Conservation (phyloP, 2,329 filamentous ascomycete genomes). For the Exophiala lecanii-corni region DNA sequence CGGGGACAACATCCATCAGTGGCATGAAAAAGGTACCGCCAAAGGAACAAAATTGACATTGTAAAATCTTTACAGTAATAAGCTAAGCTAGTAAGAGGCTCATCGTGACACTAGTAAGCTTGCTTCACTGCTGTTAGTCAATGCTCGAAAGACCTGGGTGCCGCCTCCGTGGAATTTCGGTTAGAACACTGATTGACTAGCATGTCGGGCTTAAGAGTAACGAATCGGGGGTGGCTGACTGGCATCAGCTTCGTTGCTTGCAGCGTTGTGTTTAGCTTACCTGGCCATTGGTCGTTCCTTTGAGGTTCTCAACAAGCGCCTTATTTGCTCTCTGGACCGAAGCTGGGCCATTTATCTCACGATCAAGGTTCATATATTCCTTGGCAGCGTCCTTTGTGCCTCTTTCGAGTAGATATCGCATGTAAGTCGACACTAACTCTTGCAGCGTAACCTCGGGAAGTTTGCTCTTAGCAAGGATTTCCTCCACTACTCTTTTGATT, state of each 20-base stretch:
- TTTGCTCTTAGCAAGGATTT: constrained; percentile 70
- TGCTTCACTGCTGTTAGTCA: too few relatives aligned
- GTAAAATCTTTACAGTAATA: too few relatives aligned
- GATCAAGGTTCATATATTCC: constrained; percentile 76
- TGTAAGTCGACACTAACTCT: constrained; percentile 72
- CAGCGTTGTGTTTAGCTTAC: constrained; percentile 4
- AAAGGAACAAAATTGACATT: too few relatives aligned
- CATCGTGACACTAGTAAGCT: too few relatives aligned
- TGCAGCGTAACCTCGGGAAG: constrained; percentile 65
- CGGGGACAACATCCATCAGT: too few relatives aligned
- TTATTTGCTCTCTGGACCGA: constrained; percentile 34
- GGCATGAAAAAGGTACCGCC: too few relatives aligned
- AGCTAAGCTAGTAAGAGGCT: too few relatives aligned
- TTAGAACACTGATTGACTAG: too few relatives aligned
- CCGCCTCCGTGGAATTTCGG: too few relatives aligned
- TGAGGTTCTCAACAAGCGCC: constrained; percentile 8
- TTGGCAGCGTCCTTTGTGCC: constrained; percentile 80
- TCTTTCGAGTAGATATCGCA: constrained; percentile 76
- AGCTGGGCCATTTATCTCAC: constrained; percentile 70
- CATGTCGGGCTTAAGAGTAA: constrained; percentile 1
- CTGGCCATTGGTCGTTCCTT: constrained; percentile 20
- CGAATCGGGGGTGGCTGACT: constrained; percentile 2
- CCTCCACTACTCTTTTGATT: constrained; percentile 70
- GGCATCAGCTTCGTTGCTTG: neutral
- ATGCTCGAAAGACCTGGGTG: too few relatives aligned